Conservation (phyloP, 179 eudicot genomes). For the Nepenthes alata region DNA sequence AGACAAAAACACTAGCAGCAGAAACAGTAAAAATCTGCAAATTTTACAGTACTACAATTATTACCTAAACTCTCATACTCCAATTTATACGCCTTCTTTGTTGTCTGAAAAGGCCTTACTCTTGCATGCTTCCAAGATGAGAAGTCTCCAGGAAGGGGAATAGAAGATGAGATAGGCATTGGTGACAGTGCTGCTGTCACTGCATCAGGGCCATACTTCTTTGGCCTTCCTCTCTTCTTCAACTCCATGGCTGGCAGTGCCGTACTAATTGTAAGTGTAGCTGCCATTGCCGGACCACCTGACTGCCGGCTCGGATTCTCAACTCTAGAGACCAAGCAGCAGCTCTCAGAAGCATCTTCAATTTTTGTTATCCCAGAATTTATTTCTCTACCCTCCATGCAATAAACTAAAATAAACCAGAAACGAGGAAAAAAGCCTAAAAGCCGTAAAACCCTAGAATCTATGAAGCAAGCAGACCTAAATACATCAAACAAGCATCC, state of each 20-base stretch:
- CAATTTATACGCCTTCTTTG: conserved; percentile 53
- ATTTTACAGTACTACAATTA: too few relatives aligned
- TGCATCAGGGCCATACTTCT: conserved; percentile 64
- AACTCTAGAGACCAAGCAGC: conserved; percentile 27
- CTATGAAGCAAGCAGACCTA: too few relatives aligned
- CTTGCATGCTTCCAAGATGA: conserved; percentile 52
- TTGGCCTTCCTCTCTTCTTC: conserved; percentile 81
- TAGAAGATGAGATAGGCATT: conserved; percentile 89
- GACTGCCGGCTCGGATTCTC: conserved; percentile 23
- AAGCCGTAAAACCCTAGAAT: conserved; percentile 11
- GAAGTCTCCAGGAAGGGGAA: conserved; percentile 65
- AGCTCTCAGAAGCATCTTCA: conserved; percentile 38
- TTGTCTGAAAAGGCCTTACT: conserved; percentile 30
- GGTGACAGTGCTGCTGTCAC: conserved; percentile 53
- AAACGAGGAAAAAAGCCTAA: conserved; percentile 14
- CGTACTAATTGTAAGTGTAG: conserved; percentile 19
- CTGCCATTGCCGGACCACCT: conserved; percentile 27
- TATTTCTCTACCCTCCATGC: conserved; percentile 58
- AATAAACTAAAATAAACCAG: conserved; percentile 18
- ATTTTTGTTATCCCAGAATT: conserved; percentile 37
- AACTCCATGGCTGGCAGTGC: conserved; percentile 9
- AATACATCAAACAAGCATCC: too few relatives aligned
- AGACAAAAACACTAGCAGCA: too few relatives aligned
- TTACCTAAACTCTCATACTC: conserved; percentile 53
- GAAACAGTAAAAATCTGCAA: too few relatives aligned